A percentile compares a stretch with the other conserved stretches of the same genome.
These are phyloP conservation scores for Penicillium riverlandense DNA, from an alignment of 495 filamentous ascomycete genomes.

Conservation along the genomic window DNA sequence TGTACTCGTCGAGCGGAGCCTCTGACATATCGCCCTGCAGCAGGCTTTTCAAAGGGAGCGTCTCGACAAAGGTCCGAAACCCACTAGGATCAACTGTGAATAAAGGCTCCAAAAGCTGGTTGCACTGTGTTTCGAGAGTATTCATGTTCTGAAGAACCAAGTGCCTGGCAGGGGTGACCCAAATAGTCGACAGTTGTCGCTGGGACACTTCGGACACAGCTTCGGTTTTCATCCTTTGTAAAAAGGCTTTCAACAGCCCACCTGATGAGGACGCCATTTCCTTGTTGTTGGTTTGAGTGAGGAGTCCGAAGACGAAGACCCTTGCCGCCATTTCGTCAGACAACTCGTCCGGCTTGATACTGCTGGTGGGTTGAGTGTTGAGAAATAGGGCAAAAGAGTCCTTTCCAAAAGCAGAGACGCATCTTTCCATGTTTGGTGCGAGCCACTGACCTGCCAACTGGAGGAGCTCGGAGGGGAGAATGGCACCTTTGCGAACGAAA, in stretches of 20 bases:
- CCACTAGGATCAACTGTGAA: slow-evolving; percentile 52
- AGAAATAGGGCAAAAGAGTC: slow-evolving; percentile 22
- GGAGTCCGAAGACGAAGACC: slow-evolving; percentile 29
- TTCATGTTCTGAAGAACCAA: slow-evolving; percentile 40
- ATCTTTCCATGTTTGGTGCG: slow-evolving; percentile 17
- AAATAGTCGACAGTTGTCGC: slow-evolving; percentile 16
- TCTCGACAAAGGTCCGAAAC: slow-evolving; percentile 50
- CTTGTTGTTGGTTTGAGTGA: slow-evolving; percentile 33
- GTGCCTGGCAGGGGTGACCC: slow-evolving; percentile 30
- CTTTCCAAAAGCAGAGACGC: slow-evolving; percentile 22
- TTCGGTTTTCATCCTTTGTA: slow-evolving; percentile 37
- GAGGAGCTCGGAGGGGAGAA: slow-evolving; percentile 24
- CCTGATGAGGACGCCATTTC: slow-evolving; percentile 60
- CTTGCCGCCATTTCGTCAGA: slow-evolving; percentile 15
- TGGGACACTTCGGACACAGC: neutral
- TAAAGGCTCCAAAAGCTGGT: slow-evolving; percentile 65
- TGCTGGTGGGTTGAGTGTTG: slow-evolving; percentile 7
- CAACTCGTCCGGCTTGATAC: slow-evolving; percentile 1
- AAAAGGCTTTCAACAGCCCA: slow-evolving; percentile 53
- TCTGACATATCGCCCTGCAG: slow-evolving; percentile 32
- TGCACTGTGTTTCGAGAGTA: slow-evolving; percentile 58
- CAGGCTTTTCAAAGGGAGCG: slow-evolving; percentile 31
- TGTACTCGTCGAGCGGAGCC: slow-evolving; percentile 43
- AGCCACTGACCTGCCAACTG: slow-evolving; percentile 27
- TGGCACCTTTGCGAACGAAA: slow-evolving; percentile 31